Base-by-base conservation (phyloP, 805 yeast species). In the Millerozyma acaciae region DNA sequence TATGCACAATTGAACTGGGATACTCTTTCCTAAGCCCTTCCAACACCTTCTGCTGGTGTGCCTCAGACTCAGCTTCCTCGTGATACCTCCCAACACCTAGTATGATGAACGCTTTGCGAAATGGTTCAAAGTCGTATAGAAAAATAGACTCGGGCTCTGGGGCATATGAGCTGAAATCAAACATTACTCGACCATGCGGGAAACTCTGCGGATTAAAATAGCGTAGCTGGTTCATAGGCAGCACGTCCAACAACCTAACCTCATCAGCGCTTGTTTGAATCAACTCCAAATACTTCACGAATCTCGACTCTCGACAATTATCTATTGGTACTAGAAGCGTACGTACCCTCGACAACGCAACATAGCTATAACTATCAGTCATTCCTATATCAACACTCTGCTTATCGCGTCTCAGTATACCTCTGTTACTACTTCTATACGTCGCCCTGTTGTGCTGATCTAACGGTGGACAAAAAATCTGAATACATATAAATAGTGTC, bases 91-190 rank as follows among this genome's bases (percentile, higher is more conserved):
- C 65, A 10, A 70, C 38, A 0, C 77, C 79, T 6, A 74, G 30
- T 4, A 80, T 78, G 6, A 81, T 68, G 45, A 86, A 75, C 0
- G 84, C 76, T 50, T 87, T 86, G 32, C 97, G 62, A 57, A 75
- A 87, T 1, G 96, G 95, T 58, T 93, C 97, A 42, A 90, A 78
- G 55, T 90, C 97, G 45, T 83, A 85, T 26, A 90, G 62, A 33
- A 83, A 80, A 5, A 79, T 57, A 17, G 82, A 70, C 25, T 76
- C 78, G n/a, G 67, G 68, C 35, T 76, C 80, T 1, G 72, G 62
- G 5, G 60, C 49, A 0, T 72, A 46, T 2, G 71, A 56, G 8
- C 59, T 55, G 42, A 77, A 76, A 35, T 78, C 79, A 48, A 73
- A 84, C 9, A 78, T 54, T 1, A 90, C 57, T 31, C 81, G 61